Base-by-base conservation (phyloP, 352 stramenopile genomes). In the Pythium rishiriense region DNA sequence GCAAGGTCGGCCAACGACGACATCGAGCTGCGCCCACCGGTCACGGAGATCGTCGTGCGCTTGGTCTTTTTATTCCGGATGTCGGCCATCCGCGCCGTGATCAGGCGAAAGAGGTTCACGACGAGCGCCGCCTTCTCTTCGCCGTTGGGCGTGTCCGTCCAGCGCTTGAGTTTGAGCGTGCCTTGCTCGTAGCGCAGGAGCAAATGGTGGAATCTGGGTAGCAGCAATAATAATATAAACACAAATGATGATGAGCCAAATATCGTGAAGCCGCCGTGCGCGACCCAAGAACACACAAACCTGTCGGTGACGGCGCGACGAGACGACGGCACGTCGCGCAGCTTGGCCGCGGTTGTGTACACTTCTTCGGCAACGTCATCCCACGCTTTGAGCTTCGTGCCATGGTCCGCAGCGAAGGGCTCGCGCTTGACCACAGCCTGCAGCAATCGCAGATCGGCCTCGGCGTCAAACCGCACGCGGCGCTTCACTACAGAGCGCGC, bases 371-470 rank as follows among this genome's bases (percentile, higher is more conserved):
- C 78, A 7, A 87, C 62, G 17, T 73, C 57, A 52, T 87, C 73
- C 78, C 78, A 87, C 26, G 75, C 70, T 21, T 74, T 75, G 54
- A 87, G 70, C 64, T 81, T 79, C 37, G 66, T 71, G 24, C 78
- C 78, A 52, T 87, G 78, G 39, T 78, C 70, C 3, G 78, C 78
- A 7, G 72, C 66, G 35, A 76, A 81, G 15, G 78, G 78, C 49
- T 87, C 72, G 61, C 74, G 64, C 35, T 69, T 62, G 37, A 70
- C 70, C 29, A 87, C 70, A 15, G 68, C 67, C 54, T 81, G 69
- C 14, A 87, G 57, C 25, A 87, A 62, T 35, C 69, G 64, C 59
- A 81, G 49, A 54, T 81, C 74, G 58, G 73, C 74, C 47, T 70
- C 72, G 24, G 68, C 72, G 26, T 77, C 72, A 60, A 81, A 81